phyloP scores from a whole-genome alignment of 371 early-diverging fungal genomes.

The Mucor circinelloides region DNA sequence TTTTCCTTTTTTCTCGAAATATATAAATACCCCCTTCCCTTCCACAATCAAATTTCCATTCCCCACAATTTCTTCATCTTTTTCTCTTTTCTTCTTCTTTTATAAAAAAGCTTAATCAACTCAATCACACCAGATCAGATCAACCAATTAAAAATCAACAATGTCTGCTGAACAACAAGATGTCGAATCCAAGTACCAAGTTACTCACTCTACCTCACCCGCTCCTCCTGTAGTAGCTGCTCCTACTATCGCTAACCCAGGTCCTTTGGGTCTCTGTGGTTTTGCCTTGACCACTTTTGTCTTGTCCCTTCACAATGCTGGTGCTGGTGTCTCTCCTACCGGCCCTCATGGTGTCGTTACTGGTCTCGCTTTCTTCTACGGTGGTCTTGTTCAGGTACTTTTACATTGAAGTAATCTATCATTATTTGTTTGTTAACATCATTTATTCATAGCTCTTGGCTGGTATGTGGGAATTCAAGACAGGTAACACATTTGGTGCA shows the following conservation, averaged over 20 bases:
- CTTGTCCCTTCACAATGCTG: conserved; percentile 67
- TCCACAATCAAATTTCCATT: conserved; percentile 4
- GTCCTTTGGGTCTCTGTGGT: conserved; percentile 73
- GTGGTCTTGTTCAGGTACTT: conserved; percentile 73
- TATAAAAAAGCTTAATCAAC: background rate
- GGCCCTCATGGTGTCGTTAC: conserved; percentile 61
- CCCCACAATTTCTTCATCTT: conserved; percentile 8
- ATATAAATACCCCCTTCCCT: conserved; percentile 16
- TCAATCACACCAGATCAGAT: background rate
- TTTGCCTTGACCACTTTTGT: conserved; percentile 82
- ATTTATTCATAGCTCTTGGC: conserved; percentile 53
- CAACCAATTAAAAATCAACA: background rate
- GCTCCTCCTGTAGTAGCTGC: conserved; percentile 21
- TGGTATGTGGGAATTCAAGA: conserved; percentile 79
- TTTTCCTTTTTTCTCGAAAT: background rate
- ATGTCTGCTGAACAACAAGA: conserved; percentile 29
- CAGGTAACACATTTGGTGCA: conserved; percentile 80
- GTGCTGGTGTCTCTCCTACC: conserved; percentile 60
- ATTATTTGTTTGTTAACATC: background rate
- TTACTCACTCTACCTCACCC: conserved; percentile 7
- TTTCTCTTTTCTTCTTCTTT: conserved; percentile 5
- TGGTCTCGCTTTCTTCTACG: conserved; percentile 79
- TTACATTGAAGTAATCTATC: background rate
- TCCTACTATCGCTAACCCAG: conserved; percentile 66
- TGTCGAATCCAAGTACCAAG: conserved; percentile 30